A percentile compares a stretch with the other conserved stretches of the same genome.
phyloP scores from a whole-genome alignment of 2,329 filamentous ascomycete species.

The Chrysoporthe puriensis region DNA sequence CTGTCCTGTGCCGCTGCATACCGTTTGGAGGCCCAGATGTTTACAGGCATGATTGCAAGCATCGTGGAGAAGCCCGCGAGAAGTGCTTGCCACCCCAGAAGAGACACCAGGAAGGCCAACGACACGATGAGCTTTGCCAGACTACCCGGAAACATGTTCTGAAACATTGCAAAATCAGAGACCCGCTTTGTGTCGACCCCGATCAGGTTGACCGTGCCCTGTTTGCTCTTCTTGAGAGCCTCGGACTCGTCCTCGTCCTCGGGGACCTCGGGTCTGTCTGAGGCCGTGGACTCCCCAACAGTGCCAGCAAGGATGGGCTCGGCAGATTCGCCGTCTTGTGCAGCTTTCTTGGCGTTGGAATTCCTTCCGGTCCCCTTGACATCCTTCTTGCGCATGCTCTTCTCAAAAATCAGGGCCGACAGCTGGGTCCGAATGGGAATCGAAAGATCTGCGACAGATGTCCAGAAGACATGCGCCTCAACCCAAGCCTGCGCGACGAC shows the following conservation, averaged over 20 bases:
- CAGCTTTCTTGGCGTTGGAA: constrained; percentile 43
- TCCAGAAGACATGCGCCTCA: constrained; percentile 70
- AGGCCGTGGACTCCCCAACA: constrained; percentile 36
- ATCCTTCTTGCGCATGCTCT: constrained; percentile 77
- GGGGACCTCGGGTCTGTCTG: constrained; percentile 40
- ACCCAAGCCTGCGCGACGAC: constrained; percentile 63
- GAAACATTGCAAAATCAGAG: constrained; percentile 68
- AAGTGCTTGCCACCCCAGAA: constrained; percentile 74
- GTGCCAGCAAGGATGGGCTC: constrained; percentile 36
- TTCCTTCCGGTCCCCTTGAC: constrained; percentile 64
- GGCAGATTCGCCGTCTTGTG: constrained; percentile 36
- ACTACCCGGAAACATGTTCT: constrained; percentile 66
- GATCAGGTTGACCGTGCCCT: constrained; percentile 77
- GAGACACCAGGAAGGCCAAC: constrained; percentile 65
- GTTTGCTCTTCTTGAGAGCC: constrained; percentile 56
- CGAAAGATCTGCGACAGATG: constrained; percentile 63
- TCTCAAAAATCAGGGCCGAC: constrained; percentile 74
- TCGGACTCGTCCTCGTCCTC: constrained; percentile 53
- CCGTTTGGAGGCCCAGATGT: constrained; percentile 66
- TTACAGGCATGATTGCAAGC: constrained; percentile 67
- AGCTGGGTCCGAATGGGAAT: constrained; percentile 72
- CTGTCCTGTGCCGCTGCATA: constrained; percentile 68
- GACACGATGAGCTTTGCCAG: constrained; percentile 67
- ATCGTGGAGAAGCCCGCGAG: constrained; percentile 68
- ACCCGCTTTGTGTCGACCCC: constrained; percentile 76